phyloP scores from a whole-genome alignment of 805 yeast genomes.

The Priceomyces haplophilus region DNA sequence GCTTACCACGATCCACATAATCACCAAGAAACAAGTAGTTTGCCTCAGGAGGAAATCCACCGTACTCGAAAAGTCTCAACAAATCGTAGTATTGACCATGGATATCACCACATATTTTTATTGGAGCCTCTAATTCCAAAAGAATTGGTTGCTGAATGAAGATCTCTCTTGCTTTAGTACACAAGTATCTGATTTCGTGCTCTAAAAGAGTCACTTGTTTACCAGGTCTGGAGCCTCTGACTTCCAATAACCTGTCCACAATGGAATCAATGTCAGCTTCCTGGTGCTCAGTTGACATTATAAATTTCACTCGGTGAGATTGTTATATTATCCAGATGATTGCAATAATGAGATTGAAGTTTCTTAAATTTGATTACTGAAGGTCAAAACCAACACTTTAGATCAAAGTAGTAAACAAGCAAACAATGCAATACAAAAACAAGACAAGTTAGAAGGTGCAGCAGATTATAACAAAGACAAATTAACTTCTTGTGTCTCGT shows the following conservation, averaged over 20 bases:
- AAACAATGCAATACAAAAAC: background rate
- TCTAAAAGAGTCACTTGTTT: conserved; percentile 92
- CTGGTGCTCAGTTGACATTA: conserved; percentile 33
- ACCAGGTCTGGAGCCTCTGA: conserved; percentile 97
- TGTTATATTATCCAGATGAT: background rate
- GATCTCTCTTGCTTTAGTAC: conserved; percentile 97
- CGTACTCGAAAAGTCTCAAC: conserved; percentile 92
- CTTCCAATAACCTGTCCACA: conserved; percentile 94
- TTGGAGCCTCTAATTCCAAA: conserved; percentile 95
- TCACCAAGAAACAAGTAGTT: conserved; percentile 94
- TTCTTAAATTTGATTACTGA: background rate
- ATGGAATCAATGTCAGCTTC: conserved; percentile 97
- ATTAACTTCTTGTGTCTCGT: background rate
- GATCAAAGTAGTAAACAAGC: background rate
- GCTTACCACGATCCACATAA: conserved; percentile 98
- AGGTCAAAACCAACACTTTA: background rate
- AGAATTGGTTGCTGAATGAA: conserved; percentile 96
- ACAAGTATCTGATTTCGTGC: conserved; percentile 88
- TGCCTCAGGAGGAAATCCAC: conserved; percentile 99
- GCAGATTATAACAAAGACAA: background rate
- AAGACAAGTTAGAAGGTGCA: background rate
- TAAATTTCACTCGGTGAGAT: background rate
- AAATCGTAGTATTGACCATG: conserved; percentile 98
- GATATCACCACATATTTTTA: conserved; percentile 95
- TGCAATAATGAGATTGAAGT: background rate